A percentile compares a stretch with the other conserved stretches of the same genome.
phyloP scores from a whole-genome alignment of 2,329 filamentous ascomycete genomes.

The Exophiala sp. region DNA sequence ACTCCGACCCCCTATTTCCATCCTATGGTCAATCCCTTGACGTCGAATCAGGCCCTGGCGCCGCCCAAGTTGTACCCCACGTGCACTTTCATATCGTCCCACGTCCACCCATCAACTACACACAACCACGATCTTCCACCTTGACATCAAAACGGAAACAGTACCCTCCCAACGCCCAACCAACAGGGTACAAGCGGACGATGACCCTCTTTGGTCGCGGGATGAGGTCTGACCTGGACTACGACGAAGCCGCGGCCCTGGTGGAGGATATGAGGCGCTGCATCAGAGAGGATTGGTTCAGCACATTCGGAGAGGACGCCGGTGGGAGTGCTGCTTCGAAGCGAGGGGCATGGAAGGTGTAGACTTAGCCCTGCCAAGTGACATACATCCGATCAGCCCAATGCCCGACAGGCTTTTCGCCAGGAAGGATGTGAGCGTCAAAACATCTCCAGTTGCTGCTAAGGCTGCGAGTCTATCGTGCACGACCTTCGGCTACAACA shows the following conservation, averaged over 20 bases:
- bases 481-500: too few relatives aligned
- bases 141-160: constrained; percentile 14
- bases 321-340: too few relatives aligned
- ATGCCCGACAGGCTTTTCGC: too few relatives aligned
- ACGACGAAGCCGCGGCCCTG: constrained; percentile 42
- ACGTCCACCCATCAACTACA: constrained; percentile 52
- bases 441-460: too few relatives aligned
- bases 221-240: constrained; percentile 45
- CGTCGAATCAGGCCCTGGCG: constrained; percentile 56
- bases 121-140: constrained; percentile 9
- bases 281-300: constrained; percentile 31
- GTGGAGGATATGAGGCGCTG: constrained; percentile 37
- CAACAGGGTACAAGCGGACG: constrained; percentile 15
- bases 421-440: too few relatives aligned
- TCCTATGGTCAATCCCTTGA: background rate
- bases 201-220: constrained; percentile 49
- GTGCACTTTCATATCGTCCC: constrained; percentile 95
- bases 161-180: constrained; percentile 18
- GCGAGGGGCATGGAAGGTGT: too few relatives aligned
- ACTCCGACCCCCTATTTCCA: background rate
- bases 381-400: too few relatives aligned
- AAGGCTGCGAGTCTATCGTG: too few relatives aligned
- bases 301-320: too few relatives aligned
- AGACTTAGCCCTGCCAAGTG: too few relatives aligned
- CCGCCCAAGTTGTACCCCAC: constrained; percentile 88